Percentiles rank a stretch among this genome's conserved stretches.
Conservation (phyloP, 2,329 filamentous ascomycete species). For the Cylindrodendrum hubeiense region DNA sequence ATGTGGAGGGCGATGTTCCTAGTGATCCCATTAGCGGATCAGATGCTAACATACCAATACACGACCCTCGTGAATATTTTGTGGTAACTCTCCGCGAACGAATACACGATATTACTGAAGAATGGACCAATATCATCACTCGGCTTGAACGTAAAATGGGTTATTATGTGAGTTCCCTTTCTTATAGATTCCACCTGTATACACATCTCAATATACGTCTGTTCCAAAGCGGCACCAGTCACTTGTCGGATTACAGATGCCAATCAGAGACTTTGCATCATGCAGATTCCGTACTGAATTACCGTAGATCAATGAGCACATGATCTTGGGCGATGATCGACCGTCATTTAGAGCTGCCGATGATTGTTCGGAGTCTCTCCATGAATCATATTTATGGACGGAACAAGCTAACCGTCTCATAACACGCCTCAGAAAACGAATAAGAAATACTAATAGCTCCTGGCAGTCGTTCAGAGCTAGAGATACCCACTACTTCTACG, state of each 20-base stretch:
- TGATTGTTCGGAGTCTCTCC: not conserved
- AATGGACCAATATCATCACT: not conserved
- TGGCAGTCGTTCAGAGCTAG: not conserved
- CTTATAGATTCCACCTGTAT: not conserved
- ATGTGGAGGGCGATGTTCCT: not conserved
- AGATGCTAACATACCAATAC: not conserved
- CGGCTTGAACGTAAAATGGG: not conserved
- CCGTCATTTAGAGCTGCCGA: not conserved
- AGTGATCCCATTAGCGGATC: constrained; percentile 2
- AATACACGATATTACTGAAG: not conserved
- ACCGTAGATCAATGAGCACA: not conserved
- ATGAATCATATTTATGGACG: not conserved
- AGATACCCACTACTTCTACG: not conserved
- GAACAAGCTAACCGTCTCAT: not conserved
- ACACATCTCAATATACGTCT: too few relatives aligned
- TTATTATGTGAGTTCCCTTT: not conserved
- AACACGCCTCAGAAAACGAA: not conserved
- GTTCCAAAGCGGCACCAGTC: too few relatives aligned
- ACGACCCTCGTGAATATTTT: constrained; percentile 13
- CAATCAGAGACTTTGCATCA: too few relatives aligned
- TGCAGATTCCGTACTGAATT: too few relatives aligned
- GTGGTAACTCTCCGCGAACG: not conserved
- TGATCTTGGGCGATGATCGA: not conserved
- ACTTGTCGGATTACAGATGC: too few relatives aligned
- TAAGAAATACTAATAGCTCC: not conserved